A percentile compares a stretch with the other conserved stretches of the same genome.
phyloP scores from a whole-genome alignment of 306 rosid genomes.

The Pyrus communis region DNA sequence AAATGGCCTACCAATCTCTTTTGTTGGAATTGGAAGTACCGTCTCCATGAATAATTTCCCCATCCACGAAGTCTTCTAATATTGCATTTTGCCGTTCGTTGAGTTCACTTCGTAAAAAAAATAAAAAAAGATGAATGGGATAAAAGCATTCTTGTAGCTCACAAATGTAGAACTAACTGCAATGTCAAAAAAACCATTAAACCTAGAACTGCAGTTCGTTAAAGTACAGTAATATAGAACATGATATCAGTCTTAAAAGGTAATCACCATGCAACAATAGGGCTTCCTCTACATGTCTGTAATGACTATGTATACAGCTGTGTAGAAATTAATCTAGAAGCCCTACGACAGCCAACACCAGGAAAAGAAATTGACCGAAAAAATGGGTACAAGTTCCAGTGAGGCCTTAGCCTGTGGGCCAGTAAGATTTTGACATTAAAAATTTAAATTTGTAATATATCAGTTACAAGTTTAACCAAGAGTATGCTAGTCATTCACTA shows the following conservation, averaged over 20 bases:
- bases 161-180: not conserved
- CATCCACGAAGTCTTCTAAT: constrained; percentile 79
- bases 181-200: not conserved
- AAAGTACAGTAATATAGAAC: not conserved
- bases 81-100: constrained; percentile 79
- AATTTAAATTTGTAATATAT: not conserved
- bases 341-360: no score
- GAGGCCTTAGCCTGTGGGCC: not conserved
- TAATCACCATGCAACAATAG: not conserved
- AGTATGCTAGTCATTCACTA: not conserved
- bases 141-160: constrained; percentile 10
- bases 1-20: constrained; percentile 59
- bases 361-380: not conserved
- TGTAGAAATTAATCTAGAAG: not conserved
- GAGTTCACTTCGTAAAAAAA: constrained; percentile 39
- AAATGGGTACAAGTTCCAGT: not conserved
- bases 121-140: constrained; percentile 21
- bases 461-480: not conserved
- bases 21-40: constrained; percentile 25
- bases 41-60: constrained; percentile 59
- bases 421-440: not conserved
- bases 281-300: not conserved
- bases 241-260: not conserved
- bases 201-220: not conserved
- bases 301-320: not conserved